phyloP scores from a whole-genome alignment of 2,329 filamentous ascomycete genomes.

The Metarhizium guizhouense region DNA sequence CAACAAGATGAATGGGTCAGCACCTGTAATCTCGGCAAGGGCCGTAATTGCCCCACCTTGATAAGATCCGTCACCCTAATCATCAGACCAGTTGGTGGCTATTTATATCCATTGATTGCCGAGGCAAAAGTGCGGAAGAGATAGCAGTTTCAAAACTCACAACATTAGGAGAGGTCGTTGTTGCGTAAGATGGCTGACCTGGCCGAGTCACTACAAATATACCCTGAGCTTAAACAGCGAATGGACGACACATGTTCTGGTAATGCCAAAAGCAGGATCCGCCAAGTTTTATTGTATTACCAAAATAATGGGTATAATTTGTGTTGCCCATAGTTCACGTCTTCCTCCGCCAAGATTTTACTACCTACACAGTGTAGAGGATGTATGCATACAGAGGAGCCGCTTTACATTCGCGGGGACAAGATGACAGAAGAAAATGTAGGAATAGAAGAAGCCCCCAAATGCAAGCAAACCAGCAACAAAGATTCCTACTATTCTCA shows the following conservation, averaged over 20 bases:
- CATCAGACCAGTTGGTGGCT: not conserved
- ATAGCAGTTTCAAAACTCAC: too few relatives aligned
- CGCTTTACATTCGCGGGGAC: not conserved
- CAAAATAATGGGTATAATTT: not conserved
- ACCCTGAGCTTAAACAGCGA: too few relatives aligned
- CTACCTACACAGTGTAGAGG: constrained; percentile 2
- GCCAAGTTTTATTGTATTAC: not conserved
- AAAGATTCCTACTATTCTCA: not conserved
- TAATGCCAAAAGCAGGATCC: not conserved
- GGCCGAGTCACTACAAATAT: too few relatives aligned
- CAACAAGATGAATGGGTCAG: too few relatives aligned
- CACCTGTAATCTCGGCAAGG: not conserved
- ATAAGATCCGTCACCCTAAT: not conserved
- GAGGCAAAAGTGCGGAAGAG: not conserved
- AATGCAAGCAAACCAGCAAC: not conserved
- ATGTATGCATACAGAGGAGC: not conserved
- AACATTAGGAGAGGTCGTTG: too few relatives aligned
- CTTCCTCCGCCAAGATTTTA: not conserved
- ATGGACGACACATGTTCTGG: not conserved
- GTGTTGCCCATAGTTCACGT: not conserved
- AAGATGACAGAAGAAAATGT: not conserved
- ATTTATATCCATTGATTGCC: not conserved
- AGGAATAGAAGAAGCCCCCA: not conserved
- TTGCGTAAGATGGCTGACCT: too few relatives aligned
- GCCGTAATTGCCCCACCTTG: constrained; percentile 1